A percentile compares a stretch with the other conserved stretches of the same genome.
These are phyloP conservation scores for Colletotrichum cordylinicola DNA, from an alignment of 2,329 filamentous ascomycete species.

Conservation along the genomic window DNA sequence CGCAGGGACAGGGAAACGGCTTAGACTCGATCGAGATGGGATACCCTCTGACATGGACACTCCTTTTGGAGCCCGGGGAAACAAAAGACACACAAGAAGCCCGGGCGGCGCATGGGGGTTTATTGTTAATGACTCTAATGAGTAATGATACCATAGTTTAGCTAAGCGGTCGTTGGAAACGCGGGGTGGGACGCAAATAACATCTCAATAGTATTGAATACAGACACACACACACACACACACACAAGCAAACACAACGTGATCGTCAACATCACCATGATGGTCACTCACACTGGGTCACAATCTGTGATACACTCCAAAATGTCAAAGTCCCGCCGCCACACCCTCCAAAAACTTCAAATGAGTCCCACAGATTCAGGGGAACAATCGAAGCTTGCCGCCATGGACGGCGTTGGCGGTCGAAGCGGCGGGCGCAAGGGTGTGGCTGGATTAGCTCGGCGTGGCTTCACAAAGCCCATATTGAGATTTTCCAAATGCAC, in stretches of 20 bases:
- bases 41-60: constrained; percentile 15
- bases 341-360: background rate
- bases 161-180: background rate
- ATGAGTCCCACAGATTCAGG: background rate
- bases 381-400: background rate
- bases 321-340: background rate
- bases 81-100: background rate
- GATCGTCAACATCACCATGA: background rate
- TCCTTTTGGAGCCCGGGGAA: background rate
- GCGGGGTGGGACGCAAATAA: background rate
- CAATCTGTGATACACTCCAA: background rate
- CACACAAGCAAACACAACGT: background rate
- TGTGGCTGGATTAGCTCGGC: background rate
- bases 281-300: background rate
- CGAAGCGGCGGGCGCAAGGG: background rate
- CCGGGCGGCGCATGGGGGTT: background rate
- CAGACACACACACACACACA: background rate
- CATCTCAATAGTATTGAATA: background rate
- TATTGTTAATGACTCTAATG: constrained; percentile 23
- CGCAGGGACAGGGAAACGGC: background rate
- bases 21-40: constrained; percentile 13
- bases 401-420: background rate
- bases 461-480: background rate
- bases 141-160: constrained; percentile 22
- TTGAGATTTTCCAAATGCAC: background rate